These are phyloP conservation scores for Abrus pulchellus DNA, from an alignment of 306 rosid genomes.

Conservation along the genomic window DNA sequence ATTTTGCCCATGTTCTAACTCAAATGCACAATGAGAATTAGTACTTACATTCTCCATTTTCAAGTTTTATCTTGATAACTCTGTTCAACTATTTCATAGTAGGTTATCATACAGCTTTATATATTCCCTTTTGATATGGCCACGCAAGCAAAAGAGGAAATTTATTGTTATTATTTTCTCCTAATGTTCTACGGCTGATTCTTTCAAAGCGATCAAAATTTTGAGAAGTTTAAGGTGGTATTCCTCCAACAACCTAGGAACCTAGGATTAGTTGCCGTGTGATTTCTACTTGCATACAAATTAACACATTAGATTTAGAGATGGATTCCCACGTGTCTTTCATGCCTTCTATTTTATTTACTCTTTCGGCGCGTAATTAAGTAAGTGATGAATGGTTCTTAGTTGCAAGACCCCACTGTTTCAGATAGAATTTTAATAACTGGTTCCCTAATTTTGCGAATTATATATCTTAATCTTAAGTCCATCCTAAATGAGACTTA, in stretches of 20 bases:
- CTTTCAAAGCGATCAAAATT: conserved; percentile 10
- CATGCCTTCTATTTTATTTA: background rate
- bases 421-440: background rate
- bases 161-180: background rate
- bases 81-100: background rate
- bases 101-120: background rate
- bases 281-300: background rate
- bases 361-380: background rate
- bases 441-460: background rate
- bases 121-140: background rate
- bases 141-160: background rate
- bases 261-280: background rate
- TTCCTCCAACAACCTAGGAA: background rate
- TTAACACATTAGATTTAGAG: background rate
- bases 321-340: background rate
- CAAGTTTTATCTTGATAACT: conserved; percentile 3
- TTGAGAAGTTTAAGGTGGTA: conserved; percentile 25
- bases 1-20: conserved; percentile 24
- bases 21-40: background rate
- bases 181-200: background rate
- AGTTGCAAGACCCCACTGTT: background rate
- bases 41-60: conserved; percentile 45
- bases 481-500: too few species aligned
- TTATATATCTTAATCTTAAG: background rate
- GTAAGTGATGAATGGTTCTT: background rate